Evolutionary conservation across 371 early-diverging fungal genomes (phyloP), one percentile per base, ranked within the genome.

Genomic region (Syncephalastrum contaminatum): DNA sequence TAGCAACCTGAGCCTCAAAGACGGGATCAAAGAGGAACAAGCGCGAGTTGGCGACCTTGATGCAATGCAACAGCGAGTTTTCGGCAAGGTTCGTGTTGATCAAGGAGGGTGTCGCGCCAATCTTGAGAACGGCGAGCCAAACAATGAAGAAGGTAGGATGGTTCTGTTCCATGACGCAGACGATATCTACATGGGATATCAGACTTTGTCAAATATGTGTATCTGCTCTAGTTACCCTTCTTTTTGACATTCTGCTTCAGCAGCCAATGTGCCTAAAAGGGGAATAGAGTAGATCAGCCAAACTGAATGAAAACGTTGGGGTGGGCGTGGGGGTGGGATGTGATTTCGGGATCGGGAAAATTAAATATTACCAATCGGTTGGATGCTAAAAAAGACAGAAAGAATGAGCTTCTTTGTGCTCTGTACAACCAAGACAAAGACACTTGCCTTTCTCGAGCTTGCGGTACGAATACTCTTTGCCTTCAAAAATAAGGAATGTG

Each of bases 111-210:
- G 63, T 59, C 7, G 67, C 70, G 5, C 73, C 73, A 36, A 69
- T 67, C 46, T 69, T 66, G 43, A 59, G 54, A 30, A 73, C 57
- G 15, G 70, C 73, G 18, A 69, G 56, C 50, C 60, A 56, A 0
- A 50, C 41, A 36, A 68, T 61, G 43, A 57, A 63, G 52, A 72
- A 69, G 2, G 66, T 61, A 12, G 72, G 72, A 21, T 67, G 69
- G 54, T 72, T 72, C 40, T 72, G 72, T 20, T 58, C 54, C 66
- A 67, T 67, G 64, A 68, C 61, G 53, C 63, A 62, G 5, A 72
- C 69, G 16, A 66, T 60, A 39, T 72, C 69, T 67, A 42, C n/a
- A 30, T 50, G 20, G n/a, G 3, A 30, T 18, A n/a, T 42, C n/a
- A 25, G 25, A 4, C 25, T 13, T n/a, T 39, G 14, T 21, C 14